These are phyloP conservation scores for Plasmodium falciparum DNA, from an alignment of 169 alveolate species.

Conservation along the genomic window DNA sequence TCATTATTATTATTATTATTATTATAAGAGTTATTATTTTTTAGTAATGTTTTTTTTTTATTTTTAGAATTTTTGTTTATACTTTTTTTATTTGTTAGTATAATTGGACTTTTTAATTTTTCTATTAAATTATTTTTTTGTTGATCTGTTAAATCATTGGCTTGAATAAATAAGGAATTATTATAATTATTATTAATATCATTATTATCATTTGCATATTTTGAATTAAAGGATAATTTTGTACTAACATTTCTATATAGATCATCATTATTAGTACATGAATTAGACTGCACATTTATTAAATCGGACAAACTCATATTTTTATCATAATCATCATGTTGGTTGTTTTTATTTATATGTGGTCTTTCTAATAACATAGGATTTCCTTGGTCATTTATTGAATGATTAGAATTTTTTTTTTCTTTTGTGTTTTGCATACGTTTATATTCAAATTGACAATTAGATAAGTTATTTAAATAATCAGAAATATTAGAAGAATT, in stretches of 20 bases:
- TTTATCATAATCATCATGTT: constrained; percentile 11
- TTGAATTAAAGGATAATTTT: constrained; percentile 20
- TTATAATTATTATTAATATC: constrained; percentile 18
- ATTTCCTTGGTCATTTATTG: constrained; percentile 20
- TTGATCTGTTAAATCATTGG: constrained; percentile 19
- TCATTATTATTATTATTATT: constrained; percentile 12
- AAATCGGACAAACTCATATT: constrained; percentile 8
- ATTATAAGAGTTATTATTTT: constrained; percentile 24
- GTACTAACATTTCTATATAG: constrained; percentile 16
- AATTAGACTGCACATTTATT: constrained; percentile 18
- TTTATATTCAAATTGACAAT: constrained; percentile 16
- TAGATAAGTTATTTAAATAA: constrained; percentile 56
- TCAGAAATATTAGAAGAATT: constrained; percentile 39
- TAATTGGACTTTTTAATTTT: constrained; percentile 32
- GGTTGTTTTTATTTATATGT: constrained; percentile 22
- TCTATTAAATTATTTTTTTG: constrained; percentile 18
- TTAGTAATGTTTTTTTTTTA: constrained; percentile 9
- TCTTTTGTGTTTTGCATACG: constrained; percentile 6
- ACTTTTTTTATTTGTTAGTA: neutral
- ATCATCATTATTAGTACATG: constrained; percentile 21
- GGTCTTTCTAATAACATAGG: constrained; percentile 12
- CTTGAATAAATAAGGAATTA: constrained; percentile 21
- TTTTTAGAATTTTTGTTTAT: constrained; percentile 11
- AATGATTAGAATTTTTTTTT: constrained; percentile 15
- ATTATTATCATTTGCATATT: constrained; percentile 16